Evolutionary conservation across 2,329 filamentous ascomycete species (phyloP).

Genomic region (Tricladium varicosporioides): DNA sequence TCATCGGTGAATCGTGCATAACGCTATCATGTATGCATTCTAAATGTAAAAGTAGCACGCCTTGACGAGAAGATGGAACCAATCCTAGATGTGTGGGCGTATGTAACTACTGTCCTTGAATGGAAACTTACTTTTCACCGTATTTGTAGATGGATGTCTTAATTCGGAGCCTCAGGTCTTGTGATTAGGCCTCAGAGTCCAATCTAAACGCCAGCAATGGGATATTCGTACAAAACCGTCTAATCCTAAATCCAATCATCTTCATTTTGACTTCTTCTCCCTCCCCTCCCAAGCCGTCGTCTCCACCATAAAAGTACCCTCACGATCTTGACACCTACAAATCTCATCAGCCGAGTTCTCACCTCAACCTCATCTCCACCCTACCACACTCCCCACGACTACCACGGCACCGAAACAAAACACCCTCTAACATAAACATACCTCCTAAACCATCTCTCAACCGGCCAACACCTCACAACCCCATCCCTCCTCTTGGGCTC

Average conservation of each 20-base stretch:
- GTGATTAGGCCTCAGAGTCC: too few species aligned
- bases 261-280: constrained; percentile 3
- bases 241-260: too few species aligned
- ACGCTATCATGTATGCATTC: background rate
- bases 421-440: too few species aligned
- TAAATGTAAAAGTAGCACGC: background rate
- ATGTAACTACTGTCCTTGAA: too few species aligned
- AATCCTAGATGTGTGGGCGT: too few species aligned
- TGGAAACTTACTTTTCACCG: too few species aligned
- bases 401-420: background rate
- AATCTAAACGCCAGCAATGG: too few species aligned
- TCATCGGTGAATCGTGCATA: too few species aligned
- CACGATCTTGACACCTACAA: constrained; percentile 55
- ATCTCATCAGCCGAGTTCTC: background rate
- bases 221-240: too few species aligned
- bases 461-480: constrained; percentile 53
- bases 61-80: too few species aligned
- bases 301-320: constrained; percentile 58
- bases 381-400: background rate
- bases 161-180: too few species aligned
- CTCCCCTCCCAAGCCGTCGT: constrained; percentile 59
- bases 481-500: constrained; percentile 45
- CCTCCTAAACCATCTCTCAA: constrained; percentile 60
- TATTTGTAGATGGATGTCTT: too few species aligned
- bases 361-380: background rate